phyloP scores from a whole-genome alignment of 139 green algal species.

The Closterium sp. region DNA sequence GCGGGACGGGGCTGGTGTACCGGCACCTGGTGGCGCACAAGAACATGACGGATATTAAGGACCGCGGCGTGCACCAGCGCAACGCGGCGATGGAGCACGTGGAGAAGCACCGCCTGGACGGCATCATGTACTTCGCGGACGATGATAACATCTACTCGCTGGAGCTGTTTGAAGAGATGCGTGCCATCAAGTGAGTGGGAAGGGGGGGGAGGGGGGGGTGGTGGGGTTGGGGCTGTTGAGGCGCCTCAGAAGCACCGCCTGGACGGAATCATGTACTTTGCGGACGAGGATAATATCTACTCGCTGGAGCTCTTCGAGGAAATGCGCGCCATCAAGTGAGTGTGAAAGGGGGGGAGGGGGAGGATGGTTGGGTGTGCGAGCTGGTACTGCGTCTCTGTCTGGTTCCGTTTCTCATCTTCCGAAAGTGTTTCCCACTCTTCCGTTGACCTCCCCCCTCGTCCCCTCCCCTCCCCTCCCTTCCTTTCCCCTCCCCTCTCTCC shows the following conservation, averaged over 20 bases:
- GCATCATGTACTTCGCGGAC: constrained; percentile 41
- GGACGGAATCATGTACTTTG: constrained; percentile 14
- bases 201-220: no score
- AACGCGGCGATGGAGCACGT: constrained; percentile 33
- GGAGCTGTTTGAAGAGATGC: constrained; percentile 43
- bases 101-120: constrained; percentile 22
- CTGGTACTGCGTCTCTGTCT: not conserved
- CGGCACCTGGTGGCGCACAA: constrained; percentile 27
- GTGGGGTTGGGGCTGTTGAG: no score
- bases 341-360: no score
- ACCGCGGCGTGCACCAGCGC: constrained; percentile 39
- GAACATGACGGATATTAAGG: constrained; percentile 36
- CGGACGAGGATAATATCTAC: constrained; percentile 33
- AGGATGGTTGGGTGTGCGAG: not conserved
- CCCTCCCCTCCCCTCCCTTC: not conserved
- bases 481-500: not conserved
- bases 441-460: not conserved
- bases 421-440: not conserved
- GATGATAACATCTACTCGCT: constrained; percentile 36
- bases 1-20: constrained; percentile 16
- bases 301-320: constrained; percentile 29
- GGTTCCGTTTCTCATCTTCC: not conserved
- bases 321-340: constrained; percentile 1
- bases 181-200: constrained; percentile 6
- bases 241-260: no score